Evolutionary conservation across 768 basidiomycete species (phyloP), one percentile per base, ranked within the genome.

Genomic region (Aureoboletus auriporus): DNA sequence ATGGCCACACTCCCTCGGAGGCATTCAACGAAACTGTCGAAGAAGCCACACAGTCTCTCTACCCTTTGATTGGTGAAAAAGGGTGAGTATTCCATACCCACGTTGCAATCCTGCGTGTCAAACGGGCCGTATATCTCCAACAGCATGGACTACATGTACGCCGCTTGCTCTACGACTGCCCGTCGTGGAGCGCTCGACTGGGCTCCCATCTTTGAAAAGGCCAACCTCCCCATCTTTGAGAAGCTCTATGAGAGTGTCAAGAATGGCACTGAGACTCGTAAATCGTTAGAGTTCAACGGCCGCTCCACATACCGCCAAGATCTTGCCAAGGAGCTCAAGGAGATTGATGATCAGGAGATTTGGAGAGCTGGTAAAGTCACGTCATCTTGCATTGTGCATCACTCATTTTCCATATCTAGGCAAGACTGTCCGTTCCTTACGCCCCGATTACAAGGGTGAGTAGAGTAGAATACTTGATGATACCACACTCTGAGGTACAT

Each of bases 11-110:
- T 5, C 96, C 96, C 46, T 98, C 95, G 37, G 96, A 99, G 69
- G 94, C 94, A 42, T 98, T 99, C 84, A 98, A 99, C 72, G 96
- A 99, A 78, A 98, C 96, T 51, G 96, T 98, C 53, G 96, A 98
- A 73, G 96, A 98, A 75, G 96, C 96, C n/a, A 98, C 95, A 37
- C 94, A 99, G 67, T 95, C 93, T 34, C 83, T 99, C 55, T 97
- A 91, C 78, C 96, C 96, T 51, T 71, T 99, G 69, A 93, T 99
- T 62, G 96, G 95, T 57, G 80, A 86, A 64, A 88, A 96, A 68
- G 93, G 93, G 86, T 89, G 68, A 47, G 83, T 65, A 7, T 46
- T 30, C n/a, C 6, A 13, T 31, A 16, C 23, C 1, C 26, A 5
- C 14, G 16, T 31, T 14, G 9, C 10, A 38, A 14, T 38, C 43